Base-by-base conservation (phyloP, 2,329 filamentous ascomycete species). In the Pyricularia sp. region DNA sequence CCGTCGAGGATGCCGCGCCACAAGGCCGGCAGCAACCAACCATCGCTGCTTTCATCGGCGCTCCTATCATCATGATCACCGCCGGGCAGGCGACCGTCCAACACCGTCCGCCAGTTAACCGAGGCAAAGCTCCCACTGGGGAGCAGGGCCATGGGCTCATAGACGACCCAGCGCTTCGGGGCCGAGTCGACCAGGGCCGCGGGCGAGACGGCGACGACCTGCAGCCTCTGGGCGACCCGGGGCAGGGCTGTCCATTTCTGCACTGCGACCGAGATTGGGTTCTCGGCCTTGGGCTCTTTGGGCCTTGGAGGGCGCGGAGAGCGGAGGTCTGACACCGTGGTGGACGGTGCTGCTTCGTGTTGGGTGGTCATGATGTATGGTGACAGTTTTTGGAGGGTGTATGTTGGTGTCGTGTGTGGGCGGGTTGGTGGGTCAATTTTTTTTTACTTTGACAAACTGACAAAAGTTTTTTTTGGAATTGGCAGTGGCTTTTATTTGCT, bases 141-240 rank as follows among this genome's bases (percentile, higher is more conserved):
- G 1, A 90, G 80, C 20, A 90, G 79, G 4, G 84, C 82, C 83
- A 90, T 85, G 11, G 87, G 86, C 69, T 85, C 84, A 73, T 90
- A 90, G 14, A 85, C 79, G 0, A 84, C 84, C 81, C 86, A 90
- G 71, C 87, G 79, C 72, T 85, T 87, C 0, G 88, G 87, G 2
- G 83, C 80, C 61, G 78, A 75, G 12, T 72, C 74, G 25, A 83
- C n/a, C 63, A 11, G 86, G 58, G 30, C 23, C 25, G 28, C n/a
- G 17, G 42, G 23, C 61, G 69, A 65, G 50, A 61, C 66, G 59
- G 59, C 59, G 25, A 28, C 59, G 10, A 64, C 66, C 3, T 30
- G 66, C 63, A 70, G 33, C 50, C 26, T 61, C 28, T 28, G 17
- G 3, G 3, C 25, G 59, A 63, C 59, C 10, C 26, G 9, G 59